Base-by-base conservation (phyloP, 2,329 filamentous ascomycete genomes). In the Cryphonectria nitschkei region DNA sequence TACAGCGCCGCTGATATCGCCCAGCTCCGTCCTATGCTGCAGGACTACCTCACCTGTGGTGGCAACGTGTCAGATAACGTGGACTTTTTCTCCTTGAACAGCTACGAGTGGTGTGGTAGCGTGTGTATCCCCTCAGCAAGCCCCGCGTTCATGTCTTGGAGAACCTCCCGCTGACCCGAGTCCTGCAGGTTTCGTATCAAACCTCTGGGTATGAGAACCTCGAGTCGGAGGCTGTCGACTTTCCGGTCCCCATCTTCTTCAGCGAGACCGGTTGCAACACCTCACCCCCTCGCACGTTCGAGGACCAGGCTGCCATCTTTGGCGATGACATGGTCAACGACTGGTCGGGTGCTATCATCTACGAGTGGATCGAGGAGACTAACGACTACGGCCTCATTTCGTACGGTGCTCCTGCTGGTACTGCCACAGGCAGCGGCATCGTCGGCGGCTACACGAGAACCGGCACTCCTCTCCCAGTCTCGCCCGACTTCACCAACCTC, bases 1-100 rank as follows among this genome's bases (percentile, higher is more conserved):
- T 97, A 97, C 82, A 94, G 93, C 11, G 93, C 93, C 14, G 93
- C 94, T 52, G 94, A 97, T 79, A 95, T 97, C 76, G 87, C 92
- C 3, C 86, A 90, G 71, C 82, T 90, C 69, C 86, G 88, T 26
- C 88, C 88, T 39, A 88, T 86, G 85, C 80, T 90, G 8, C 87
- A 89, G 77, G 83, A 90, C 75, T 97, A 96, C 79, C 84, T 97
- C 60, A 93, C 92, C 16, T 97, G 94, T 80, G 92, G 92, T 73
- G 85, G 84, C 74, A 90, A 96, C 77, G 74, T 84, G 11, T 86
- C 86, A 6, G 91, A 95, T 75, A 88, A 88, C 52, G 81, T 96
- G 75, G 94, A 97, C 79, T 96, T 97, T 82, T 97, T 94, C 80
- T 87, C 90, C 1, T 84, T 97, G 73, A 97, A 97, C 79, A 93